Conservation (phyloP, 2,329 filamentous ascomycete species). For the Cercospora sojina region DNA sequence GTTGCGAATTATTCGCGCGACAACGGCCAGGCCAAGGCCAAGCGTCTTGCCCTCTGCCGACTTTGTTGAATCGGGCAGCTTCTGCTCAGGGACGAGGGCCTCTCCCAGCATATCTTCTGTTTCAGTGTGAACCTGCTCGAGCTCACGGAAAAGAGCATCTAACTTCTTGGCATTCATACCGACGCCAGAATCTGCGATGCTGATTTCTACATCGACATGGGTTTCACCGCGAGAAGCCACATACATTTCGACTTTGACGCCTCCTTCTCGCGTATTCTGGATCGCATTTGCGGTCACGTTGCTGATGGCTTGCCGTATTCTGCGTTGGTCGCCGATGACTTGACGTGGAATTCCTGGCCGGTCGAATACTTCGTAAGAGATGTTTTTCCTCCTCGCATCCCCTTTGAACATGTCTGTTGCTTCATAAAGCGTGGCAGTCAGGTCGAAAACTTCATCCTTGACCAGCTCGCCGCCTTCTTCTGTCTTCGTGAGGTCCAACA, state of each 20-base stretch:
- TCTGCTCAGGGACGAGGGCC: constrained; percentile 37
- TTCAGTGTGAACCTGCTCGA: constrained; percentile 64
- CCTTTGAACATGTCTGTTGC: constrained; percentile 71
- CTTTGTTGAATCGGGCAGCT: constrained; percentile 34
- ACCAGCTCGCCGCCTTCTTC: constrained; percentile 77
- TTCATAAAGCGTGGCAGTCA: constrained; percentile 69
- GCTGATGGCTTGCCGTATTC: constrained; percentile 76
- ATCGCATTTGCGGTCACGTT: constrained; percentile 85
- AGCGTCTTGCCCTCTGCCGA: constrained; percentile 51
- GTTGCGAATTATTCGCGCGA: constrained; percentile 82
- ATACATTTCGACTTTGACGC: constrained; percentile 69
- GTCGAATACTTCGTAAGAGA: constrained; percentile 66
- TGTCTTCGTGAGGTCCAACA: constrained; percentile 83
- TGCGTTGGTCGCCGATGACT: constrained; percentile 76
- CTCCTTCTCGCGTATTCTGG: constrained; percentile 68
- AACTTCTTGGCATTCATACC: constrained; percentile 61
- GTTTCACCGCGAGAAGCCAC: constrained; percentile 54
- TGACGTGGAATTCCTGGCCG: constrained; percentile 67
- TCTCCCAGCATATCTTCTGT: constrained; percentile 49
- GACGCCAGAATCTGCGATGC: constrained; percentile 70
- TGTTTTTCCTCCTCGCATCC: constrained; percentile 73
- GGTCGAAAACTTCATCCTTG: constrained; percentile 77
- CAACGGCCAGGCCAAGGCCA: constrained; percentile 81
- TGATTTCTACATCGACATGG: constrained; percentile 69
- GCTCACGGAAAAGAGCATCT: constrained; percentile 60